These are phyloP conservation scores for Incumbomyces lentus DNA, from an alignment of 2,329 filamentous ascomycete species.

Conservation along the genomic window DNA sequence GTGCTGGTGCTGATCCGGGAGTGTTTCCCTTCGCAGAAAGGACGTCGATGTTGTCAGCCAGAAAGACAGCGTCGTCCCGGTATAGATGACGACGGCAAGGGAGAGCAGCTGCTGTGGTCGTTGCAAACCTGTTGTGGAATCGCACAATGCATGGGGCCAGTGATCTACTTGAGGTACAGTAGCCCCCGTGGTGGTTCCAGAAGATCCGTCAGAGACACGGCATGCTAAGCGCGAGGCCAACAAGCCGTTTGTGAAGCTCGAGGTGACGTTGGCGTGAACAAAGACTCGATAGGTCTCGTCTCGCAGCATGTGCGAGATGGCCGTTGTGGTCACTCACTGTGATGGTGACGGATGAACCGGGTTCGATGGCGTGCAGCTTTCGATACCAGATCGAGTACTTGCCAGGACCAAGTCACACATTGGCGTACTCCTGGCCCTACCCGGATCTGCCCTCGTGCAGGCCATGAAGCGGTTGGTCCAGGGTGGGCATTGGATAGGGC, in stretches of 20 bases:
- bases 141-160: conserved; percentile 1
- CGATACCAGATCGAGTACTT: neutral
- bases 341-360: neutral
- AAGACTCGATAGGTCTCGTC: neutral
- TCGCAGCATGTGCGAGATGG: neutral
- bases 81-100: neutral
- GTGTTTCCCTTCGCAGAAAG: too few relatives aligned
- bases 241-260: neutral
- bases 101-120: neutral
- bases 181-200: too few relatives aligned
- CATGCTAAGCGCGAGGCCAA: conserved; percentile 1
- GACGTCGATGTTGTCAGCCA: too few relatives aligned
- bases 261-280: neutral
- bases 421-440: neutral
- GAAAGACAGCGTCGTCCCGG: too few relatives aligned
- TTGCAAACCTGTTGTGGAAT: neutral
- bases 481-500: neutral
- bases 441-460: neutral
- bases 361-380: neutral
- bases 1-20: too few relatives aligned
- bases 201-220: neutral
- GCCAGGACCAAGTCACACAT: neutral
- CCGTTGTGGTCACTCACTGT: neutral
- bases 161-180: neutral
- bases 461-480: neutral